phyloP scores from a whole-genome alignment of 169 alveolate genomes.

The Perkinsus olseni region DNA sequence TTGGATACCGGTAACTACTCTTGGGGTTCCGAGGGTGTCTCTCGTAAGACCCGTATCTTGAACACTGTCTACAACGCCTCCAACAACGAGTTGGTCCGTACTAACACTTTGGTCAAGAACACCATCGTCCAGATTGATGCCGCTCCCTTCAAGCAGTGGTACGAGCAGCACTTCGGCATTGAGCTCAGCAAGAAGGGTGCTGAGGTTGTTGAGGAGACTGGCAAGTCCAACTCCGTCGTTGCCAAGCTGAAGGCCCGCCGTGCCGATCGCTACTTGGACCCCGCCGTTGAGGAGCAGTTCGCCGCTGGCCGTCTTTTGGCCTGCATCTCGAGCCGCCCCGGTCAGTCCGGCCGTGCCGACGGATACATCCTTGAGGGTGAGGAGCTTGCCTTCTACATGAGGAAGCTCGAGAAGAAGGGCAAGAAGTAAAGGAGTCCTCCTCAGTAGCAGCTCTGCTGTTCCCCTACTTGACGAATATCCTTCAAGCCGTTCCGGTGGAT shows the following conservation, averaged over 20 bases:
- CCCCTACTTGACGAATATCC: background rate
- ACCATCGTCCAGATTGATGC: constrained; percentile 95
- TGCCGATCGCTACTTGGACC: constrained; percentile 42
- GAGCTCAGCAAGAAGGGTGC: constrained; percentile 45
- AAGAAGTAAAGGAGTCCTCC: constrained; percentile 36
- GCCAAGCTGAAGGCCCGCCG: constrained; percentile 38
- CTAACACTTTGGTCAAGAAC: constrained; percentile 96
- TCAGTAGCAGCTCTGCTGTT: background rate
- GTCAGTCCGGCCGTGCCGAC: constrained; percentile 94
- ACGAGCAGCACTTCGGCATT: constrained; percentile 46
- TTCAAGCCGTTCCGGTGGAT: background rate
- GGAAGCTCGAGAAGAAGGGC: constrained; percentile 93
- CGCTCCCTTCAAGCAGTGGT: constrained; percentile 96
- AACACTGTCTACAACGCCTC: constrained; percentile 98
- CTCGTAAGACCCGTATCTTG: constrained; percentile 86
- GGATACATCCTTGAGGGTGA: constrained; percentile 96
- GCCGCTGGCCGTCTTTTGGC: constrained; percentile 92
- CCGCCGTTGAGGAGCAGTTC: constrained; percentile 87
- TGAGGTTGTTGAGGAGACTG: constrained; percentile 22
- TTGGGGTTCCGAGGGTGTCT: constrained; percentile 87
- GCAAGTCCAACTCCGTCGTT: constrained; percentile 22
- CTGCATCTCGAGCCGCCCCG: constrained; percentile 95
- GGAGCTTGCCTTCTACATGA: constrained; percentile 93
- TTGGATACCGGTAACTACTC: constrained; percentile 93
- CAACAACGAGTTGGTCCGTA: constrained; percentile 98